Base-by-base conservation (phyloP, 2,329 filamentous ascomycete genomes). In the Trichophyton benhamiae region DNA sequence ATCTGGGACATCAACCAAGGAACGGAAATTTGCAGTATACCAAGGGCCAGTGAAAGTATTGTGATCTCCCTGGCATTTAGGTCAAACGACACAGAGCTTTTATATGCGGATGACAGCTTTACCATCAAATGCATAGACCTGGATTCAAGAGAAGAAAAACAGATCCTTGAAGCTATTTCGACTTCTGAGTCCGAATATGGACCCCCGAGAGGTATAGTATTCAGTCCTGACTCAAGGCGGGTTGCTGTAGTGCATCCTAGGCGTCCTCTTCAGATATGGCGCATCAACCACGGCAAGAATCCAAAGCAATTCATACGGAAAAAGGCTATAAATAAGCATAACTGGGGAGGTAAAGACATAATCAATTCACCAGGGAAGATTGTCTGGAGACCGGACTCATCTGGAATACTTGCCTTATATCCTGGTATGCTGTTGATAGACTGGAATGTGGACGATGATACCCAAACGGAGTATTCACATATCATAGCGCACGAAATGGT, bases 201-300 rank as follows among this genome's bases (percentile, higher is more conserved):
- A 57, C 63, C 63, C 25, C 64, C 66, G 17, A 63, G 63, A 25
- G 41, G 62, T 22, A 64, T 67, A 61, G 52, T 11, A 20, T 58
- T 68, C 27, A 66, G 63, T 42, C 53, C 64, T 7, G 59, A 64
- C 22, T 60, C 63, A 13, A 62, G 52, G 13, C 58, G 65, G 33
- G 20, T 68, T 22, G 65, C 60, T 15, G 62, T 69, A n/a, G 64
- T 63, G 27, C 65, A 65, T 62, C 60, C 62, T 53, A 65, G 64
- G 13, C 57, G 63, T 22, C 65, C 66, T 20, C 64, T 67, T 3
- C 60, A 62, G 22, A 61, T 66, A 20, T 68, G 64, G 64, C 61
- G 48, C 9, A 61, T 62, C 38, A 46, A 46, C 13, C 27, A 25
- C 22, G 22, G 22, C 22, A 25, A 25, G 22, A 25, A 27, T 20